A percentile compares a stretch with the other conserved stretches of the same genome.
Conservation (phyloP, 2,329 filamentous ascomycete genomes). For the Calonectria honghensis region DNA sequence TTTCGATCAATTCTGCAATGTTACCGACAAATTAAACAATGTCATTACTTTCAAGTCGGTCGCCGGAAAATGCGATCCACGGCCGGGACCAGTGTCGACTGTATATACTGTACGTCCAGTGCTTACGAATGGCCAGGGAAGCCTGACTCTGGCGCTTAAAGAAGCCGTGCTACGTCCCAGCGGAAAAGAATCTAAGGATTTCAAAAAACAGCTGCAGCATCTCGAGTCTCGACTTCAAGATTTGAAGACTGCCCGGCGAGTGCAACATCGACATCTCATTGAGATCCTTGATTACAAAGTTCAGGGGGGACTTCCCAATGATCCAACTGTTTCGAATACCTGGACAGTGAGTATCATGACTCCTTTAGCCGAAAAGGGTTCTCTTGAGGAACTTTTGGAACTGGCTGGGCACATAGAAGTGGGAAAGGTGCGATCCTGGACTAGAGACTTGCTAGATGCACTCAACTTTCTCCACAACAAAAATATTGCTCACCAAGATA, state of each 20-base stretch:
- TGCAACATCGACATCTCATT: constrained; percentile 85
- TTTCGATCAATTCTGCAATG: constrained; percentile 80
- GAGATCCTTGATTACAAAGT: constrained; percentile 90
- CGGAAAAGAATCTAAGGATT: constrained; percentile 75
- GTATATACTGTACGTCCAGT: constrained; percentile 84
- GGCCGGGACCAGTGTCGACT: constrained; percentile 79
- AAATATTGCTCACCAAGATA: constrained; percentile 87
- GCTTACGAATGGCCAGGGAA: constrained; percentile 71
- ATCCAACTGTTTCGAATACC: constrained; percentile 59
- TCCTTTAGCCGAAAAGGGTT: constrained; percentile 87
- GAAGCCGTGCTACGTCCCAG: constrained; percentile 77
- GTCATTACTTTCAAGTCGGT: constrained; percentile 82
- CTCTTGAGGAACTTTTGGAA: constrained; percentile 87
- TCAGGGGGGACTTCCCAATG: constrained; percentile 68
- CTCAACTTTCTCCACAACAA: constrained; percentile 91
- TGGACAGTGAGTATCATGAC: constrained; percentile 87
- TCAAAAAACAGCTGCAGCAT: constrained; percentile 85
- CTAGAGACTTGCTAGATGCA: constrained; percentile 92
- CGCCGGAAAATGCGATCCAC: constrained; percentile 79
- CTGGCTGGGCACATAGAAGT: constrained; percentile 84
- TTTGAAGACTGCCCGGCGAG: constrained; percentile 82
- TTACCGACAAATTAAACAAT: constrained; percentile 79
- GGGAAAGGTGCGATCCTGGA: constrained; percentile 89
- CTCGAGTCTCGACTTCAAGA: constrained; percentile 86
- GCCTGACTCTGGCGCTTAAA: constrained; percentile 83